These are phyloP conservation scores for Dryas octopetala DNA, from an alignment of 306 rosid species.

Conservation along the genomic window DNA sequence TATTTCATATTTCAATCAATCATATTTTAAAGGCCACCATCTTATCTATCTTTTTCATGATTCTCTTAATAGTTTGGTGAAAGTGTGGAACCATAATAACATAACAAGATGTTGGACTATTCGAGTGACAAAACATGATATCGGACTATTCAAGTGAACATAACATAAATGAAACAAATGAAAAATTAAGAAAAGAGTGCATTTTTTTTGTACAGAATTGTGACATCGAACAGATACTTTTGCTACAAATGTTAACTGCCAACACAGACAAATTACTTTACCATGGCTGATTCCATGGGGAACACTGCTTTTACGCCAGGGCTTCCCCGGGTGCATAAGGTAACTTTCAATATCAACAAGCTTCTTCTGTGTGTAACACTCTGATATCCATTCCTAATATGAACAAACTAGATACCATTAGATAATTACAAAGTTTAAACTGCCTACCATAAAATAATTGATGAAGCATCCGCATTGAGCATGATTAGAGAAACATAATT, in stretches of 20 bases:
- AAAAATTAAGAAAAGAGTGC: neutral
- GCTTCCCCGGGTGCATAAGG: constrained; percentile 80
- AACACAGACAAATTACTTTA: constrained; percentile 23
- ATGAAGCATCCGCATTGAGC: constrained; percentile 5
- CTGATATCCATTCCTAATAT: constrained; percentile 82
- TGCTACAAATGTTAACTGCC: neutral
- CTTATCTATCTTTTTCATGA: too few species aligned
- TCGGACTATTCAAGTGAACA: too few species aligned
- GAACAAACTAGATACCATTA: constrained; percentile 8
- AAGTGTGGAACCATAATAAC: too few species aligned
- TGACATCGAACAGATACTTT: neutral
- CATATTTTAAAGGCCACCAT: too few species aligned
- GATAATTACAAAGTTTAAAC: constrained; percentile 1
- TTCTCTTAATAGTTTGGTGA: too few species aligned
- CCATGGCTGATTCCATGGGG: constrained; percentile 49
- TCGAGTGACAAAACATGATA: too few species aligned
- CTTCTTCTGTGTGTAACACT: constrained; percentile 72
- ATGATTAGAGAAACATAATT: neutral
- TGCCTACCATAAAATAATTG: constrained; percentile 13
- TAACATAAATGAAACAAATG: neutral
- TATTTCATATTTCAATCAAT: too few species aligned
- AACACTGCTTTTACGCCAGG: constrained; percentile 73
- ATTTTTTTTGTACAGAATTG: neutral
- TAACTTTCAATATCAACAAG: constrained; percentile 77
- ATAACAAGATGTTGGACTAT: too few species aligned